Percentiles rank a stretch among this genome's conserved stretches.
phyloP scores from a whole-genome alignment of 176 grass and related monocot species.

The Oryza australiensis region DNA sequence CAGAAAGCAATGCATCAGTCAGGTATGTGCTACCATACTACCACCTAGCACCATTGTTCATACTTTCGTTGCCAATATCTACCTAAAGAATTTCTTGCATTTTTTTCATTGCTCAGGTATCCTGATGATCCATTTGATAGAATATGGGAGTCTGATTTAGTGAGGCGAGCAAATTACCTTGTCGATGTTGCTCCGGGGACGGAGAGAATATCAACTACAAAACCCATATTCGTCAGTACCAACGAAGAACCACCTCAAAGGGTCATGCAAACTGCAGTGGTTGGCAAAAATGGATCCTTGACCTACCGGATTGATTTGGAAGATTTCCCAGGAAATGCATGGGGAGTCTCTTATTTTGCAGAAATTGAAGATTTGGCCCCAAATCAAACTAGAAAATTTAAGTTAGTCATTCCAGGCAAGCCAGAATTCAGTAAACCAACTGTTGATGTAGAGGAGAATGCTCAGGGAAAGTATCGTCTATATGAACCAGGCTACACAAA shows the following conservation, averaged over 20 bases:
- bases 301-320: slow-evolving; percentile 81
- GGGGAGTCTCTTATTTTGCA: slow-evolving; percentile 87
- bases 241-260: slow-evolving; percentile 67
- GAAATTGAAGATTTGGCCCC: slow-evolving; percentile 84
- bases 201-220: slow-evolving; percentile 63
- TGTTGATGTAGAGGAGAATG: slow-evolving; percentile 90
- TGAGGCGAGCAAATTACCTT: slow-evolving; percentile 74
- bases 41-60: background rate
- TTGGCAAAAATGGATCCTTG: slow-evolving; percentile 83
- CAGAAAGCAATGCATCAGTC: slow-evolving; percentile 60
- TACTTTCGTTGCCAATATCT: slow-evolving; percentile 7
- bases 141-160: slow-evolving; percentile 89
- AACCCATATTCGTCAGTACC: slow-evolving; percentile 55
- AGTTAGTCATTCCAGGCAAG: slow-evolving; percentile 70
- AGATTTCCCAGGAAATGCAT: slow-evolving; percentile 88
- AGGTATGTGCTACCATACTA: slow-evolving; percentile 50
- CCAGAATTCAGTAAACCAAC: slow-evolving; percentile 67
- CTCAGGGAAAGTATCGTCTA: slow-evolving; percentile 69
- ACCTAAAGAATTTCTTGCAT: slow-evolving; percentile 1
- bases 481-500: slow-evolving; percentile 84
- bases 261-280: slow-evolving; percentile 96
- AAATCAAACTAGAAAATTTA: slow-evolving; percentile 83
- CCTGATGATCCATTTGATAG: slow-evolving; percentile 96
- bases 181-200: slow-evolving; percentile 91
- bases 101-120: slow-evolving; percentile 54